A percentile compares a stretch with the other conserved stretches of the same genome.
Conservation (phyloP, 495 filamentous ascomycete genomes). For the Aspergillus heteromorphus region DNA sequence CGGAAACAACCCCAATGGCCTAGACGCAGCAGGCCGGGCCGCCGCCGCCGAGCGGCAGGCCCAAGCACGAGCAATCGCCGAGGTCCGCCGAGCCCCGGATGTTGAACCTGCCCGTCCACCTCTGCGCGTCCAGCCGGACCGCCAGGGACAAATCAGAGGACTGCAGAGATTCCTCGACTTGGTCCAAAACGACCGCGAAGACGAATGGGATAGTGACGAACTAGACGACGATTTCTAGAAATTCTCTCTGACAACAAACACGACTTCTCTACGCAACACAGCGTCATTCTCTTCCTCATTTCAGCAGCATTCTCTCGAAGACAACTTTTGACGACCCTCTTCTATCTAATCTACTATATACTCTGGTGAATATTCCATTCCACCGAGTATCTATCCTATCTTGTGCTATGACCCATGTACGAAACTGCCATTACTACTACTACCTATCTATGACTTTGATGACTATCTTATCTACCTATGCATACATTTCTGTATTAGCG, state of each 20-base stretch:
- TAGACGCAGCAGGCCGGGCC: slow-evolving; percentile 37
- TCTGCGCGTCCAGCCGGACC: background rate
- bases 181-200: slow-evolving; percentile 53
- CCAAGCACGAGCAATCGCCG: slow-evolving; percentile 41
- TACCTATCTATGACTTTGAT: background rate
- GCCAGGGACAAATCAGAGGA: slow-evolving; percentile 21
- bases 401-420: slow-evolving; percentile 6
- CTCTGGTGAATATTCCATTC: background rate
- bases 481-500: slow-evolving; percentile 8
- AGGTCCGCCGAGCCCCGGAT: slow-evolving; percentile 30
- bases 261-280: background rate
- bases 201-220: slow-evolving; percentile 62
- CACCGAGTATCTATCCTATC: slow-evolving; percentile 2
- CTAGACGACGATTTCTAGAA: slow-evolving; percentile 42
- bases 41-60: slow-evolving; percentile 40
- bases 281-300: background rate
- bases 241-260: background rate
- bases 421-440: background rate
- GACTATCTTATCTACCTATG: too few relatives aligned
- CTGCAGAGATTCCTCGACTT: slow-evolving; percentile 51
- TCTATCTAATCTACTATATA: background rate
- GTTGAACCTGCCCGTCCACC: slow-evolving; percentile 5
- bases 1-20: slow-evolving; percentile 21
- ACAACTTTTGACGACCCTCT: background rate
- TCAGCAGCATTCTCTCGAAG: background rate